Evolutionary conservation across 805 yeast species (phyloP).

Genomic region (Metschnikowia anglica): DNA sequence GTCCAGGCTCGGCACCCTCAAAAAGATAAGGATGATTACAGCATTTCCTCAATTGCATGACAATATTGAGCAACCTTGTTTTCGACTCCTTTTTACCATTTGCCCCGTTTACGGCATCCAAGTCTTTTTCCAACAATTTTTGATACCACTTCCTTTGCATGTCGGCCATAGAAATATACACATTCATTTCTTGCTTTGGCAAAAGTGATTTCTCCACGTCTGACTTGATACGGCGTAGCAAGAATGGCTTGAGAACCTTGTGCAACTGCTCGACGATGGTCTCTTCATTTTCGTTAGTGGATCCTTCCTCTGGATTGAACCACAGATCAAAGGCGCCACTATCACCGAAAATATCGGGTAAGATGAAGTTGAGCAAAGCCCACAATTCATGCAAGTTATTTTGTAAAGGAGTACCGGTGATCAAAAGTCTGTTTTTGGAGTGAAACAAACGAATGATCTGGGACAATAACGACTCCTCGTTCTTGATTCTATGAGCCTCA

Average conservation of each 20-base stretch:
- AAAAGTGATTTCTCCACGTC: conserved; percentile 79
- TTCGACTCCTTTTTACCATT: conserved; percentile 72
- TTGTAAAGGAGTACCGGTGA: conserved; percentile 96
- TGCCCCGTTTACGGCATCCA: conserved; percentile 84
- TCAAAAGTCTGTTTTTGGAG: conserved; percentile 80
- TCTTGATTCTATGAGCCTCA: conserved; percentile 95
- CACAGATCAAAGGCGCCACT: conserved; percentile 76
- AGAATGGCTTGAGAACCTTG: conserved; percentile 72
- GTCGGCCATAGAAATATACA: conserved; percentile 72
- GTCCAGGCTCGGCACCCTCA: conserved; percentile 90
- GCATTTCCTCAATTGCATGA: conserved; percentile 82
- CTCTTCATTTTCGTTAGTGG: conserved; percentile 40
- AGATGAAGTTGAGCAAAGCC: conserved; percentile 86
- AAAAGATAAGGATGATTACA: conserved; percentile 83
- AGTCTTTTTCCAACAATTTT: conserved; percentile 71
- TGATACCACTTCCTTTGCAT: conserved; percentile 81
- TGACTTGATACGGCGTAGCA: conserved; percentile 71
- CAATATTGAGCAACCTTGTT: conserved; percentile 73
- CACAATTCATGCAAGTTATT: conserved; percentile 93
- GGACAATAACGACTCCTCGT: conserved; percentile 87
- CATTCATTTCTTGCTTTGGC: conserved; percentile 72
- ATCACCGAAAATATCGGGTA: conserved; percentile 95
- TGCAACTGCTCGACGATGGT: conserved; percentile 66
- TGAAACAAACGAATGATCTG: conserved; percentile 89
- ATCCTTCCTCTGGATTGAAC: conserved; percentile 51